A percentile compares a stretch with the other conserved stretches of the same genome.
Evolutionary conservation across 108 stramenopile species (phyloP).

Genomic region (Conticribra guillardii): DNA sequence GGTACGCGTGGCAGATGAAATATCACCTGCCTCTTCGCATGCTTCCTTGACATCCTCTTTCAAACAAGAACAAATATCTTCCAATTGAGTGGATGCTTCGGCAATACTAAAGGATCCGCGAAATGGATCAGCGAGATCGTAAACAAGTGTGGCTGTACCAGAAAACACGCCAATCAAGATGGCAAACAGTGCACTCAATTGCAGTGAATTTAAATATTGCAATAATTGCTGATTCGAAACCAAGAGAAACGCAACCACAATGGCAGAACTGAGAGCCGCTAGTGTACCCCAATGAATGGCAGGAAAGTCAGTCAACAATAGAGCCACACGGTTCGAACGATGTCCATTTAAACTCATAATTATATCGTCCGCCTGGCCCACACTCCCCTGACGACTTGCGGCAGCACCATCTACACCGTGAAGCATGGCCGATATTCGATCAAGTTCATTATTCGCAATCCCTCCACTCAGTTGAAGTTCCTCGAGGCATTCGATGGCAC

Average conservation of each 20-base stretch:
- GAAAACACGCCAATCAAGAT: slow-evolving; percentile 37
- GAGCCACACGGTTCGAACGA: slow-evolving; percentile 33
- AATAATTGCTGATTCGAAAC: slow-evolving; percentile 33
- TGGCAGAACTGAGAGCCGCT: slow-evolving; percentile 9
- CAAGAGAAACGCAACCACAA: slow-evolving; percentile 36
- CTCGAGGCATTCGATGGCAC: slow-evolving; percentile 27
- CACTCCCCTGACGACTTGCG: slow-evolving; percentile 30
- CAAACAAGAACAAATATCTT: too few species aligned
- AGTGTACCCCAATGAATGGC: slow-evolving; percentile 39
- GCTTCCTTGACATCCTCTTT: too few species aligned
- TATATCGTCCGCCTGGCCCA: slow-evolving; percentile 17
- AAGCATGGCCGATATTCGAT: slow-evolving; percentile 30
- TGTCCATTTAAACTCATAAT: slow-evolving; percentile 28
- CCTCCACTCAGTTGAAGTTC: slow-evolving; percentile 32
- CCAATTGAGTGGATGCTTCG: slow-evolving; percentile 34
- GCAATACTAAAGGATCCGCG: slow-evolving; percentile 31
- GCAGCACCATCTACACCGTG: slow-evolving; percentile 50
- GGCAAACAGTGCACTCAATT: slow-evolving; percentile 34
- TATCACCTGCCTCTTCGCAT: too few species aligned
- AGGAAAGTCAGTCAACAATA: slow-evolving; percentile 43
- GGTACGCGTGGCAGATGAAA: too few species aligned
- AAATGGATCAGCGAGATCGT: slow-evolving; percentile 44
- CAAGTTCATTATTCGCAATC: slow-evolving; percentile 43
- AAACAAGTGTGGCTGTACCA: slow-evolving; percentile 30
- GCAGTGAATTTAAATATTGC: slow-evolving; percentile 42